Conservation (phyloP, 129 eudicot genomes). For the Arctium minus region DNA sequence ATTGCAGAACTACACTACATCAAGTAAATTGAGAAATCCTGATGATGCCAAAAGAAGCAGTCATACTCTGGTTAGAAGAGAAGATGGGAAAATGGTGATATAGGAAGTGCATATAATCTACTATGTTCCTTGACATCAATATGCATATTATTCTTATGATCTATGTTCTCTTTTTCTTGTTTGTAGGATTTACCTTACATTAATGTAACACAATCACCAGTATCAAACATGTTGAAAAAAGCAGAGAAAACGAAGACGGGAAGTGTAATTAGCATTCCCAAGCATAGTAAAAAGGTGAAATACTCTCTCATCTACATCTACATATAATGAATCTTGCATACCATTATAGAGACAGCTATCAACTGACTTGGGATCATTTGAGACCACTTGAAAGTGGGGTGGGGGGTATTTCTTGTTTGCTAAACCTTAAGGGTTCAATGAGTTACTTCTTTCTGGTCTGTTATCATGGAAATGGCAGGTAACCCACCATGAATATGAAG, state of each 20-base stretch:
- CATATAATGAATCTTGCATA: background rate
- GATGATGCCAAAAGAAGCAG: conserved; percentile 34
- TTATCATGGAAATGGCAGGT: conserved; percentile 39
- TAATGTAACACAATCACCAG: conserved; percentile 55
- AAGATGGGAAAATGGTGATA: conserved; percentile 27
- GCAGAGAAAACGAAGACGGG: conserved; percentile 56
- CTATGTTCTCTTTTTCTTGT: background rate
- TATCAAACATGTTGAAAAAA: conserved; percentile 57
- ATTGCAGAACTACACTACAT: conserved; percentile 44
- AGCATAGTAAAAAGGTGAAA: conserved; percentile 84
- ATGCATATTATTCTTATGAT: background rate
- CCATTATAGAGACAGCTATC: background rate
- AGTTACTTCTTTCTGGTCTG: background rate
- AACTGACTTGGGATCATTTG: too few species aligned
- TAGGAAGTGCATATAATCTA: background rate
- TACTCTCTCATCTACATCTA: conserved; percentile 11
- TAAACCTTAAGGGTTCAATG: background rate
- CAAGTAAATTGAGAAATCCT: conserved; percentile 39
- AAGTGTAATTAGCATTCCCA: conserved; percentile 54
- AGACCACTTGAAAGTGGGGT: too few species aligned
- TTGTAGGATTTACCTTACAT: conserved; percentile 42
- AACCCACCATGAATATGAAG: conserved; percentile 89
- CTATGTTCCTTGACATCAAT: background rate
- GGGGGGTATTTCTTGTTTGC: background rate
- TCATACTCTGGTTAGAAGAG: conserved; percentile 35